Percentiles rank a stretch among this genome's conserved stretches.
Evolutionary conservation across 2,329 filamentous ascomycete genomes (phyloP).

Genomic region (Rhytidhysteron rufulum): DNA sequence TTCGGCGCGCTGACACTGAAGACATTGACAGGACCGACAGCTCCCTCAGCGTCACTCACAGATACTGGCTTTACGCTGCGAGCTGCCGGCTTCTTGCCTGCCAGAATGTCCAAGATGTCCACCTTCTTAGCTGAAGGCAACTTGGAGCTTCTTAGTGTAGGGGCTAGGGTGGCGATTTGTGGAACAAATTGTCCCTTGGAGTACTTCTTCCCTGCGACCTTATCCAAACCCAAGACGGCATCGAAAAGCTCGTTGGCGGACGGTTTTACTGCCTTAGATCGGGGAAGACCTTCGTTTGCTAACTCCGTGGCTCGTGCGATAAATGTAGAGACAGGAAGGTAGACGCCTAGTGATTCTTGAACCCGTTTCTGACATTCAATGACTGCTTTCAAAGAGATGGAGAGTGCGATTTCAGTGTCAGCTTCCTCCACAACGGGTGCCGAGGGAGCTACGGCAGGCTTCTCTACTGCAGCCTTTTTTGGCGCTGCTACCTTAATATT

Average conservation of each 20-base stretch:
- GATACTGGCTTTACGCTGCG: constrained; percentile 25
- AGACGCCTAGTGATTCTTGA: constrained; percentile 71
- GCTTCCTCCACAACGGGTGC: constrained; percentile 44
- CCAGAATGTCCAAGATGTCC: constrained; percentile 81
- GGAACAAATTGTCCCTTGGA: constrained; percentile 66
- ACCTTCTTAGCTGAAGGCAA: constrained; percentile 47
- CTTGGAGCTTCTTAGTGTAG: constrained; percentile 26
- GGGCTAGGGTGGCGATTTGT: constrained; percentile 56
- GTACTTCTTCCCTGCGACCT: constrained; percentile 41
- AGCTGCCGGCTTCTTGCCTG: constrained; percentile 26
- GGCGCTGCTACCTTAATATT: constrained; percentile 78
- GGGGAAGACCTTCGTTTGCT: constrained; percentile 82
- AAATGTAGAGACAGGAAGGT: constrained; percentile 81
- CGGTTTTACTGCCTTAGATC: constrained; percentile 59
- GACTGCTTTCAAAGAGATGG: constrained; percentile 75
- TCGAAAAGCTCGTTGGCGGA: constrained; percentile 84
- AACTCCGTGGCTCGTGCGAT: constrained; percentile 78
- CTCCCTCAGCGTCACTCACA: constrained; percentile 24
- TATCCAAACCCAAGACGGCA: constrained; percentile 71
- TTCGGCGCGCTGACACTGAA: constrained; percentile 78
- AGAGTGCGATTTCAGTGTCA: constrained; percentile 61
- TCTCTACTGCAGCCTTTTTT: constrained; percentile 42
- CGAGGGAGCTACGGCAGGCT: constrained; percentile 40
- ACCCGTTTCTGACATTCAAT: constrained; percentile 78
- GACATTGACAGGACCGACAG: constrained; percentile 60